Conservation (phyloP, 2,329 filamentous ascomycete genomes). For the Fusarium abutilonis region DNA sequence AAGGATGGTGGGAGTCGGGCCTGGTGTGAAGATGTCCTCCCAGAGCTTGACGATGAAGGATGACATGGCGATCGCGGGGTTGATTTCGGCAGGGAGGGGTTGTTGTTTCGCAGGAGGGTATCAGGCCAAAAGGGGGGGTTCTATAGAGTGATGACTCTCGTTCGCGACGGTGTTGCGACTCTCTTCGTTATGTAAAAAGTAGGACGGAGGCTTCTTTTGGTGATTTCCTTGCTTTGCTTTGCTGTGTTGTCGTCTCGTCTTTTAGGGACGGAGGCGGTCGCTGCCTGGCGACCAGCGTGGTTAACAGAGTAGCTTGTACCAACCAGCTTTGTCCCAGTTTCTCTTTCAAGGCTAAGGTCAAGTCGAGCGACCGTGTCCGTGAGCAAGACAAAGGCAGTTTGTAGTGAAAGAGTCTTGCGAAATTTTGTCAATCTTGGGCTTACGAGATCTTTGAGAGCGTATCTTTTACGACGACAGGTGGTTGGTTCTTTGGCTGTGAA, state of each 20-base stretch:
- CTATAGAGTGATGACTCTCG: slow-evolving; percentile 3
- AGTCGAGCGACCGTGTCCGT: slow-evolving; percentile 18
- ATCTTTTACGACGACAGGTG: slow-evolving; percentile 25
- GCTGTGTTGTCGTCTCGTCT: slow-evolving; percentile 28
- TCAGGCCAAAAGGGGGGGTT: background rate
- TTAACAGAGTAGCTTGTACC: slow-evolving; percentile 20
- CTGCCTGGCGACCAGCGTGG: slow-evolving; percentile 40
- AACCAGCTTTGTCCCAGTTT: slow-evolving; percentile 24
- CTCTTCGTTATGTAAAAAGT: slow-evolving; percentile 2
- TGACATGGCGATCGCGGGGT: slow-evolving; percentile 58
- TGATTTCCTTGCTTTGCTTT: background rate
- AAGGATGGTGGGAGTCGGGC: slow-evolving; percentile 86
- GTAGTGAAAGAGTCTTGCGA: background rate
- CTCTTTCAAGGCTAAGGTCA: slow-evolving; percentile 1
- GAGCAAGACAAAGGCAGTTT: slow-evolving; percentile 3
- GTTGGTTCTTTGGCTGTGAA: slow-evolving; percentile 25
- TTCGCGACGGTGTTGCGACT: slow-evolving; percentile 10
- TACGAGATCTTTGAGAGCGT: slow-evolving; percentile 10
- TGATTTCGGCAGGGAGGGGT: slow-evolving; percentile 11
- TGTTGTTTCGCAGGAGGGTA: slow-evolving; percentile 11
- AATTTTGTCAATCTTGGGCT: slow-evolving; percentile 5
- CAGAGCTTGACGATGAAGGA: slow-evolving; percentile 79
- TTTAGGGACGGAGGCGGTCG: slow-evolving; percentile 32
- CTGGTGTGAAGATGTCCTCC: slow-evolving; percentile 92
- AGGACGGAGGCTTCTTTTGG: slow-evolving; percentile 5